Conservation (phyloP, 1,284 basidiomycete species). For the Puccinia polysora region DNA sequence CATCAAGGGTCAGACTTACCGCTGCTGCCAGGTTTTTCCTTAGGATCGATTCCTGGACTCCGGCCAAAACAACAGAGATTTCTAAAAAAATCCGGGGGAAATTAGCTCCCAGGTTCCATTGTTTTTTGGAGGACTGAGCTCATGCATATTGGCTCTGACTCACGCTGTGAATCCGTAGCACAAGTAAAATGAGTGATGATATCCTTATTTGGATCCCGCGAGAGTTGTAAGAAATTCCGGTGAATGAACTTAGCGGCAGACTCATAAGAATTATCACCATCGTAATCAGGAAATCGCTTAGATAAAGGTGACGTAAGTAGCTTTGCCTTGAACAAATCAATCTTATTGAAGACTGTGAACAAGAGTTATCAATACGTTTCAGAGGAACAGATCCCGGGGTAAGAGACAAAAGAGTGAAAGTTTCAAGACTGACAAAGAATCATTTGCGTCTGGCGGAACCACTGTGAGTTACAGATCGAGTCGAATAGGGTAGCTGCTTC, state of each 20-base stretch:
- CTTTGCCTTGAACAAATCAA: slow-evolving; percentile 41
- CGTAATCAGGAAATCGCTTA: slow-evolving; percentile 25
- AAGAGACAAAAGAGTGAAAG: neutral
- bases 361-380: neutral
- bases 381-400: neutral
- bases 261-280: slow-evolving; percentile 37
- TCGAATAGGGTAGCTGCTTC: slow-evolving; percentile 38
- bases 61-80: slow-evolving; percentile 38
- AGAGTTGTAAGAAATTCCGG: slow-evolving; percentile 37
- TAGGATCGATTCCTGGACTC: slow-evolving; percentile 40
- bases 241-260: slow-evolving; percentile 41
- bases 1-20: no score
- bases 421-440: slow-evolving; percentile 23
- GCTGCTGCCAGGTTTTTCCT: slow-evolving; percentile 42
- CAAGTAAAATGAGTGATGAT: slow-evolving; percentile 41
- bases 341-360: slow-evolving; percentile 38
- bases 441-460: slow-evolving; percentile 39
- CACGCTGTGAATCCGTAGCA: slow-evolving; percentile 35
- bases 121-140: neutral
- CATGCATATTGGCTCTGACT: neutral
- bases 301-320: slow-evolving; percentile 19
- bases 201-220: slow-evolving; percentile 40
- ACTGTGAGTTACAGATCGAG: slow-evolving; percentile 40
- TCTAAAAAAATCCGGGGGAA: slow-evolving; percentile 12
- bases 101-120: neutral